A percentile compares a stretch with the other conserved stretches of the same genome.
Evolutionary conservation across 306 rosid genomes (phyloP).

Genomic region (Argentina anserina): DNA sequence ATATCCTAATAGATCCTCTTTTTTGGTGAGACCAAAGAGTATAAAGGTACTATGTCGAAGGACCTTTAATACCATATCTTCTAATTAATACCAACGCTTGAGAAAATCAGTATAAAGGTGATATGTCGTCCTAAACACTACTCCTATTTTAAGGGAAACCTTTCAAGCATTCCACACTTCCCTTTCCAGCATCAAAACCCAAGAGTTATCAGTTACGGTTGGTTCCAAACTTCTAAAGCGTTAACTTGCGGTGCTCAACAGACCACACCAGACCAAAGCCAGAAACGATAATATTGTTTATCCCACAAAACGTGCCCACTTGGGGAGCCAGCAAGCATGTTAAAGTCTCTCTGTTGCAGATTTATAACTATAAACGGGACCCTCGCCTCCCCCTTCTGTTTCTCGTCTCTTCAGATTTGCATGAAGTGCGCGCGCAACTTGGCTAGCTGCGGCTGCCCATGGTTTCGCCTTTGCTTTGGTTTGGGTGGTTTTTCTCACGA

Average conservation of each 20-base stretch:
- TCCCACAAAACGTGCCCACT: slow-evolving; percentile 6
- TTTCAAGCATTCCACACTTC: background rate
- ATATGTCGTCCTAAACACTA: background rate
- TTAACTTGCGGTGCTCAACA: slow-evolving; percentile 13
- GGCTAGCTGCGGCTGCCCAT: slow-evolving; percentile 3
- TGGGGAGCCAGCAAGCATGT: slow-evolving; percentile 7
- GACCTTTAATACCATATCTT: too few species aligned
- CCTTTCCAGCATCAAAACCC: background rate
- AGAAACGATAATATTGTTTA: slow-evolving; percentile 12
- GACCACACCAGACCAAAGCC: background rate
- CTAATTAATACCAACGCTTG: background rate
- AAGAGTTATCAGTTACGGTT: background rate
- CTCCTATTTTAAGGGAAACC: background rate
- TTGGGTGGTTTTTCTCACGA: background rate
- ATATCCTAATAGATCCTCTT: too few species aligned
- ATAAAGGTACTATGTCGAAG: too few species aligned
- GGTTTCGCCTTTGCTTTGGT: background rate
- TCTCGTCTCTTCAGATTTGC: background rate
- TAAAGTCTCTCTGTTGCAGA: background rate
- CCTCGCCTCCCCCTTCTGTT: background rate
- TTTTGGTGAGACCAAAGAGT: too few species aligned
- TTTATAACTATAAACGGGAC: background rate
- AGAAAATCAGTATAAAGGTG: background rate
- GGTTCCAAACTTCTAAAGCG: slow-evolving; percentile 22
- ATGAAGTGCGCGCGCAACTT: background rate